These are phyloP conservation scores for Trametes pubescens DNA, from an alignment of 1,284 basidiomycete species.

Conservation along the genomic window DNA sequence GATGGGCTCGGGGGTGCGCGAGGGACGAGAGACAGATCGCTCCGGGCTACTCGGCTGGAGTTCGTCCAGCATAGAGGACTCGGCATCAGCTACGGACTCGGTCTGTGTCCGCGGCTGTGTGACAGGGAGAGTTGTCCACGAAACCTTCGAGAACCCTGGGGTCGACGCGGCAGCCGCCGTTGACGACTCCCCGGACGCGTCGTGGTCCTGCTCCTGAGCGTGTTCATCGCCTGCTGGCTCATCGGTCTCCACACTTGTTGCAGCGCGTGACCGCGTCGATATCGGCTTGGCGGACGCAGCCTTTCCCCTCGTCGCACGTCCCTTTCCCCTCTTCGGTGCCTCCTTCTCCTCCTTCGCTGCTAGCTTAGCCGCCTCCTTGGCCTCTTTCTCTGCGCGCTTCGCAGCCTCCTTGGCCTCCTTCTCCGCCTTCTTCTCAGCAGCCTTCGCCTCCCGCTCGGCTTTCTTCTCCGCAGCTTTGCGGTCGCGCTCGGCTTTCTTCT, in stretches of 20 bases:
- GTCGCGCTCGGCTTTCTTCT: constrained; percentile 39
- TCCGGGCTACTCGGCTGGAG: constrained; percentile 48
- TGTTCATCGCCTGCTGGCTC: constrained; percentile 5
- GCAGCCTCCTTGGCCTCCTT: constrained; percentile 29
- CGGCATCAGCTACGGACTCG: constrained; percentile 31
- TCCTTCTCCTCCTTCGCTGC: constrained; percentile 27
- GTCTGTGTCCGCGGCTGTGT: constrained; percentile 22
- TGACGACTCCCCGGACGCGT: neutral
- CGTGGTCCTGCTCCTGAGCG: neutral
- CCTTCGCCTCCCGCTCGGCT: constrained; percentile 32
- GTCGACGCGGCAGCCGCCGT: constrained; percentile 4
- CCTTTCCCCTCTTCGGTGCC: constrained; percentile 14
- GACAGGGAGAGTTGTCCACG: constrained; percentile 37
- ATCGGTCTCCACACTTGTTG: constrained; percentile 8
- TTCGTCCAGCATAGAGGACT: constrained; percentile 48
- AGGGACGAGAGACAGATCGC: neutral
- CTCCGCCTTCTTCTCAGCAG: constrained; percentile 34
- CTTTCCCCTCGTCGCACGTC: constrained; percentile 7
- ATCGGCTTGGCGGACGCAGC: constrained; percentile 19
- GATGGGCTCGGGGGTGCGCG: constrained; percentile 14
- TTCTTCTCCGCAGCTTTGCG: constrained; percentile 41
- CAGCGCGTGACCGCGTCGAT: constrained; percentile 19
- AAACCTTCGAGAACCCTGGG: constrained; percentile 23
- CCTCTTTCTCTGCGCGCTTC: constrained; percentile 33
- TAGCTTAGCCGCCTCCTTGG: constrained; percentile 28